Conservation (phyloP, 1,284 basidiomycete genomes). For the Puccinia triticina region DNA sequence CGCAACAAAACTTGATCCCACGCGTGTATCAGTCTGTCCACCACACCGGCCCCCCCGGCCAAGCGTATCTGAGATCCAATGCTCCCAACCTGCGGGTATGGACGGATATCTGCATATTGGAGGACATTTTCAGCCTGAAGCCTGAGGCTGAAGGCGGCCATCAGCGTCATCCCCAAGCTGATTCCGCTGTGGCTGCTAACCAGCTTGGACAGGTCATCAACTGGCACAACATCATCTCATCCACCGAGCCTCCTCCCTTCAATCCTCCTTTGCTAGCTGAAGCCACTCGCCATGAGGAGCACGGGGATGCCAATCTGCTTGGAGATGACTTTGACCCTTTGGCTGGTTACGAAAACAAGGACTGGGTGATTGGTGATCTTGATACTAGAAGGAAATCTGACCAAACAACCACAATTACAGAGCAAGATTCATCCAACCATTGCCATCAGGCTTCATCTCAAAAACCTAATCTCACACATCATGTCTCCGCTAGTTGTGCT, state of each 20-base stretch:
- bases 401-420: constrained; percentile 62
- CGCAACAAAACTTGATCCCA: too few relatives aligned
- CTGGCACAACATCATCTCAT: constrained; percentile 56
- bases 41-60: too few relatives aligned
- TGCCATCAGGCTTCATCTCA: constrained; percentile 66
- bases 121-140: too few relatives aligned
- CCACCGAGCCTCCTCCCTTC: constrained; percentile 59
- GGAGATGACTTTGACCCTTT: constrained; percentile 62
- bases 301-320: constrained; percentile 28
- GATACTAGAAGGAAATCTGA: constrained; percentile 64
- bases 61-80: too few relatives aligned
- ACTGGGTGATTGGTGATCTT: constrained; percentile 82
- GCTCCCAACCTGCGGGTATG: too few relatives aligned
- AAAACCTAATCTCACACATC: constrained; percentile 77
- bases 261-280: constrained; percentile 54
- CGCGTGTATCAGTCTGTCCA: too few relatives aligned
- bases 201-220: constrained; percentile 54
- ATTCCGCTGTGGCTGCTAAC: constrained; percentile 58
- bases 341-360: constrained; percentile 66
- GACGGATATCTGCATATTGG: too few relatives aligned
- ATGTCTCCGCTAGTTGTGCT: constrained; percentile 81
- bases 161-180: constrained; percentile 43
- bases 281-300: constrained; percentile 55
- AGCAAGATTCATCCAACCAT: constrained; percentile 62
- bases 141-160: constrained; percentile 6